Base-by-base conservation (phyloP, 2,329 filamentous ascomycete species). In the Myrmaecium sp. region DNA sequence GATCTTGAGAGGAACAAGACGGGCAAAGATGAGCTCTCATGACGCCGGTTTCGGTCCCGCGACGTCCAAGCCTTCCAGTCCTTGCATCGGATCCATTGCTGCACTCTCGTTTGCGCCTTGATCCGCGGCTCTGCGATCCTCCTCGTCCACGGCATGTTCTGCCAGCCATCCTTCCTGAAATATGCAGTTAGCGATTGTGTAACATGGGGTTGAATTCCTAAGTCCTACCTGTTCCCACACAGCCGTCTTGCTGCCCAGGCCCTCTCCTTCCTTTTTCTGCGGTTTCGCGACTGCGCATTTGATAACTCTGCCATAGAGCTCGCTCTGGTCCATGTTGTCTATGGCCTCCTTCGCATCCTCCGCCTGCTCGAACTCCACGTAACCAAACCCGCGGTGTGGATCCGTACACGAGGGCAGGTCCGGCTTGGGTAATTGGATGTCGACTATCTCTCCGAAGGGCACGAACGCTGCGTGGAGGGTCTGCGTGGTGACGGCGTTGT, bases 301-400 rank as follows among this genome's bases (percentile, higher is more conserved):
- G 49, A 98, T 76, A 9, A 89, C 75, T 32, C 81, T 71, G 7
- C 89, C 91, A 48, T 86, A 95, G 23, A 98, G 68, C 56, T 95
- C 86, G 33, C 84, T 78, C 50, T 93, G 83, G 48, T 98, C 82
- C 86, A 98, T 95, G 49, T 98, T 98, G 62, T 95, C 83, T 50
- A 98, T 93, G 26, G 89, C 89, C 54, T 95, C 86, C 44, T 74
- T 74, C 15, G 84, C 86, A 54, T 98, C 89, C 30, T 75, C 69
- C 8, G 72, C 65, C 30, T 82, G 68, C 42, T 94, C 83, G 45
- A 80, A 98, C 47, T 98, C 89, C 26, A 98, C 80, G 49, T 98
- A 95, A 31, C 84, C 89, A 52, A 95, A 98, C 1, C 91, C 89
- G 27, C 84, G 67, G 51, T 98, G 89, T 16, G 72, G 60, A 21